Conservation (phyloP, 192 early-diverging fungal genomes). For the Entomortierella beljakovae region DNA sequence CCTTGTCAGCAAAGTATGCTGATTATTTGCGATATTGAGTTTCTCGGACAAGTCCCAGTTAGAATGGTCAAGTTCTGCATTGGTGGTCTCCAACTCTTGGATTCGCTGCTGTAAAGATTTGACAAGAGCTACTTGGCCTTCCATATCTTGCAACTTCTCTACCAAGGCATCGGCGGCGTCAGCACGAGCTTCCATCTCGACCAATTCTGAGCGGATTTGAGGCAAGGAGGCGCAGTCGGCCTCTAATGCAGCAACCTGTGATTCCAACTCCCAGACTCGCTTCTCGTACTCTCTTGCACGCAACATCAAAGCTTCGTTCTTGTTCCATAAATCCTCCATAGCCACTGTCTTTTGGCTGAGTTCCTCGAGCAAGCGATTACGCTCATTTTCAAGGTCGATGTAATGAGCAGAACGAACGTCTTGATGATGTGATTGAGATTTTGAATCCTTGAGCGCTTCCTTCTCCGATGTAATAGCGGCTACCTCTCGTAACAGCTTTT, state of each 20-base stretch:
- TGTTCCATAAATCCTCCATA: slow-evolving; percentile 53
- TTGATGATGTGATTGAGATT: slow-evolving; percentile 28
- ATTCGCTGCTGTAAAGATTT: slow-evolving; percentile 45
- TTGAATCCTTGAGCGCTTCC: slow-evolving; percentile 51
- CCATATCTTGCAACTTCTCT: slow-evolving; percentile 46
- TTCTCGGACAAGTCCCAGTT: slow-evolving; percentile 51
- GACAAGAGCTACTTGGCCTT: slow-evolving; percentile 40
- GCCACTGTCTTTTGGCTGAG: slow-evolving; percentile 44
- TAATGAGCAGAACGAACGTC: slow-evolving; percentile 30
- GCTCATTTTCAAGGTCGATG: slow-evolving; percentile 49
- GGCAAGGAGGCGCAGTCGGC: slow-evolving; percentile 32
- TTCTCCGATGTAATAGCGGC: slow-evolving; percentile 30
- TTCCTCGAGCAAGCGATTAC: slow-evolving; percentile 46
- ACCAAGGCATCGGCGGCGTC: slow-evolving; percentile 36
- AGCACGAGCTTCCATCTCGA: slow-evolving; percentile 44
- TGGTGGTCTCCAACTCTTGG: slow-evolving; percentile 49
- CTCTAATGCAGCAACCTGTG: slow-evolving; percentile 33
- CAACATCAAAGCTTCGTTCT: slow-evolving; percentile 45
- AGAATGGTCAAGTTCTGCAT: slow-evolving; percentile 47
- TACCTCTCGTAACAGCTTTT: slow-evolving; percentile 34
- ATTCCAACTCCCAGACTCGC: slow-evolving; percentile 50
- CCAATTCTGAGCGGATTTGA: slow-evolving; percentile 28
- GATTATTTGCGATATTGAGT: slow-evolving; percentile 51
- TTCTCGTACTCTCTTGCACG: slow-evolving; percentile 53
- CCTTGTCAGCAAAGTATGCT: slow-evolving; percentile 40